Evolutionary conservation across 805 yeast species (phyloP).

Genomic region (Debaryomyces maramus): DNA sequence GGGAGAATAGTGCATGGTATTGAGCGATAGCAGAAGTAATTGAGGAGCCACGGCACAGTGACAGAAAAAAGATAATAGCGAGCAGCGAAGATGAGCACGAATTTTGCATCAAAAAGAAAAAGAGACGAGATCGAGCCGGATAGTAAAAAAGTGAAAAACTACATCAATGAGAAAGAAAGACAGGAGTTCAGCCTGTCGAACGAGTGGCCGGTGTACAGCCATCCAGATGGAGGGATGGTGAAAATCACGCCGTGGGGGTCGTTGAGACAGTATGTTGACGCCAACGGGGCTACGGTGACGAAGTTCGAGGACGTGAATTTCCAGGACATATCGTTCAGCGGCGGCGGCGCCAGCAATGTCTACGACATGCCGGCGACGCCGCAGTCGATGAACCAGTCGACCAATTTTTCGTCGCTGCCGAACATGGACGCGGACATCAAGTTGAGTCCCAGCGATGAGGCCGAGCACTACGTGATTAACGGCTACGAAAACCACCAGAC

Average conservation of each 20-base stretch:
- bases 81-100: too few relatives aligned
- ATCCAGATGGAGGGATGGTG: conserved; percentile 62
- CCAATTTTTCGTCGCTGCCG: conserved; percentile 12
- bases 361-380: conserved; percentile 25
- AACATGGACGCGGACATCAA: conserved; percentile 12
- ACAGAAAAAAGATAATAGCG: neutral
- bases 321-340: conserved; percentile 20
- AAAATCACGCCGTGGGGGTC: conserved; percentile 68
- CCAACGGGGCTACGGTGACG: conserved; percentile 46
- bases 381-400: conserved; percentile 17
- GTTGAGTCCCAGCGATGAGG: conserved; percentile 40
- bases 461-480: conserved; percentile 37
- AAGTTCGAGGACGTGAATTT: conserved; percentile 46
- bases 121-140: conserved; percentile 14
- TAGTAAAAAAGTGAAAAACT: conserved; percentile 15
- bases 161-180: conserved; percentile 11
- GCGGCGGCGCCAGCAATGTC: conserved; percentile 2
- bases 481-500: conserved; percentile 24
- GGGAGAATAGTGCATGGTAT: too few relatives aligned
- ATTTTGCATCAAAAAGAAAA: conserved; percentile 14
- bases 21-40: too few relatives aligned
- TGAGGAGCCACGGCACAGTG: neutral
- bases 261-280: conserved; percentile 44
- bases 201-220: conserved; percentile 58
- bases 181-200: conserved; percentile 22